Percentiles rank a stretch among this genome's conserved stretches.
These are phyloP conservation scores for Penicillium chermesinum DNA, from an alignment of 495 filamentous ascomycete genomes.

Conservation along the genomic window DNA sequence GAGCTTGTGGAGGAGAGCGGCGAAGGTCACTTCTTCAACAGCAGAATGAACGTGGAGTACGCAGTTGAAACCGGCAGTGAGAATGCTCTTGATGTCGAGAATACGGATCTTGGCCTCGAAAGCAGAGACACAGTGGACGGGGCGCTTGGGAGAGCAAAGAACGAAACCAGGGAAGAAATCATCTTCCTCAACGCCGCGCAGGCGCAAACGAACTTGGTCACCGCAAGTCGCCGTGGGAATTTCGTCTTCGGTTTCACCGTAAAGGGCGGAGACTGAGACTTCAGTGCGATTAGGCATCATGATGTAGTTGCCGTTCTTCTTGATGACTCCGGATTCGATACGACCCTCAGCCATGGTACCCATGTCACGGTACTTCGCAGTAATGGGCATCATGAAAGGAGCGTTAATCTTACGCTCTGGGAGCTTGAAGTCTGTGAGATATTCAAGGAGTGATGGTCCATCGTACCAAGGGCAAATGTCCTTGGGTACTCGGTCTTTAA, in stretches of 20 bases:
- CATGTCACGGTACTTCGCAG: conserved; percentile 94
- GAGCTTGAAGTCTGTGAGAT: conserved; percentile 82
- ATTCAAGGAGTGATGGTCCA: conserved; percentile 92
- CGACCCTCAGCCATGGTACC: conserved; percentile 97
- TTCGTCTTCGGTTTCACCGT: conserved; percentile 96
- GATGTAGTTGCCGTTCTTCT: conserved; percentile 73
- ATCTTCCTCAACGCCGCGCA: conserved; percentile 94
- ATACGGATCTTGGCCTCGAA: conserved; percentile 97
- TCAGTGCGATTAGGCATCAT: conserved; percentile 94
- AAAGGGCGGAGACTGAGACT: conserved; percentile 74
- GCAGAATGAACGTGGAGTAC: conserved; percentile 87
- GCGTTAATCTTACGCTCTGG: conserved; percentile 95
- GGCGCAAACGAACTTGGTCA: conserved; percentile 88
- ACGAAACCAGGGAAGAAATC: conserved; percentile 97
- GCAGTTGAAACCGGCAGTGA: conserved; percentile 85
- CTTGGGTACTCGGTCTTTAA: conserved; percentile 81
- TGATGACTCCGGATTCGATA: conserved; percentile 87
- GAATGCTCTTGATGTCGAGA: conserved; percentile 91
- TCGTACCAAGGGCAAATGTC: conserved; percentile 77
- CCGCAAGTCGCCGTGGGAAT: conserved; percentile 73
- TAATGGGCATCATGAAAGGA: conserved; percentile 98
- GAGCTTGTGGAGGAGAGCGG: conserved; percentile 81
- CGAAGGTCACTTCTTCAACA: conserved; percentile 92
- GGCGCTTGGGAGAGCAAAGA: conserved; percentile 83
- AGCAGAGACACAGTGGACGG: conserved; percentile 79